Base-by-base conservation (phyloP, 2,329 filamentous ascomycete species). In the Penicillium sp. region DNA sequence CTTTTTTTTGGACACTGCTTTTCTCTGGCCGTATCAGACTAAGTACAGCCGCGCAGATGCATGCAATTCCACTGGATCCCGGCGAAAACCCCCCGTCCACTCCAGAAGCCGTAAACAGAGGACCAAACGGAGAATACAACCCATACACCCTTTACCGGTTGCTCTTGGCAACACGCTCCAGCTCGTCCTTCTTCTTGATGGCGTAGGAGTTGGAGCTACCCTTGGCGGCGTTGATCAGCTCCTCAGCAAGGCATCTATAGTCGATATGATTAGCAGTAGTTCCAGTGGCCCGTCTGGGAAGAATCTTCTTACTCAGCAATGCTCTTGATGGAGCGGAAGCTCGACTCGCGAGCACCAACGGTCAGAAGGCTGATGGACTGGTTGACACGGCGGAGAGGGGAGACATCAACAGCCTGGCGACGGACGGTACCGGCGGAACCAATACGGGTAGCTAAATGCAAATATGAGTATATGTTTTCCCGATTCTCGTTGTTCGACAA, bases 181-280 rank as follows among this genome's bases (percentile, higher is more conserved):
- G 82, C 89, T 99, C 95, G 81, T 99, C 94, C 93, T 99, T 99
- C 91, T 99, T 99, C 91, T 99, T 99, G 88, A 99, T 99, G 75
- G 95, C 94, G 80, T 97, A 99, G 69, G 92, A 97, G 91, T 99
- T 99, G 84, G 90, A 95, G 88, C 89, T 95, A 76, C 94, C 94
- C 91, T 99, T 99, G 80, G 95, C 95, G 78, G 95, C 95, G 86
- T 99, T 99, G 89, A 99, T 97, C 79, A 99, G 87, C 88, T 99
- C 94, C 84, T 99, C 95, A 77, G 94, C 94, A 73, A 99, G 84
- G 85, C 94, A 50, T 34, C 39, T 42, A 20, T 30, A 20, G n/a
- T 27, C 9, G n/a, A 29, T 17, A n/a, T 42, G 39, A 29, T 42
- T 42, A 42, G 39, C 24, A 29, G 13, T 18, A 26, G 1, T 7